Percentiles rank a stretch among this genome's conserved stretches.
phyloP scores from a whole-genome alignment of 139 green algal species.

The Chlamydomonas schloesseri region DNA sequence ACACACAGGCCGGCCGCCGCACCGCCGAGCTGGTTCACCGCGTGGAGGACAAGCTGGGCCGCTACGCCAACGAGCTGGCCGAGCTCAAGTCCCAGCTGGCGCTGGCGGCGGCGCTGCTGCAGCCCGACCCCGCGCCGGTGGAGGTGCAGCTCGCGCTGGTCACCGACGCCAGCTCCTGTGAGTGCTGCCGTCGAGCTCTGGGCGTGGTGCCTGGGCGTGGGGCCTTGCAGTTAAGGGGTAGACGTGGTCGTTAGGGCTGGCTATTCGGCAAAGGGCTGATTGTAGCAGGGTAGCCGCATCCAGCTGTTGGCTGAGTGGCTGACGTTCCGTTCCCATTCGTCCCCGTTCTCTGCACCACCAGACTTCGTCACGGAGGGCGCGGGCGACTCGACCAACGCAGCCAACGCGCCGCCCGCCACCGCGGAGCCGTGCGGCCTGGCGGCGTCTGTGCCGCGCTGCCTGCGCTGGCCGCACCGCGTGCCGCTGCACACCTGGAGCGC shows the following conservation, averaged over 20 bases:
- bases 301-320: no score
- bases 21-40: conserved; percentile 33
- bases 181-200: neutral
- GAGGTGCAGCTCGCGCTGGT: conserved; percentile 44
- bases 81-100: conserved; percentile 6
- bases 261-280: no score
- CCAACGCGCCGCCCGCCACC: neutral
- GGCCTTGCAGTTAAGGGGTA: no score
- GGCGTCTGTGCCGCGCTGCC: conserved; percentile 39
- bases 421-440: conserved; percentile 39
- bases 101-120: conserved; percentile 39
- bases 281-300: no score
- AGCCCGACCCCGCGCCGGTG: conserved; percentile 35
- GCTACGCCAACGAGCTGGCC: conserved; percentile 35
- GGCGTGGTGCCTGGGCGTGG: neutral
- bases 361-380: conserved; percentile 51
- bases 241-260: no score
- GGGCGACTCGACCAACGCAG: neutral
- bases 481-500: neutral
- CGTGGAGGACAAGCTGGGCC: conserved; percentile 37
- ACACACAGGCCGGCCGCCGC: conserved; percentile 25
- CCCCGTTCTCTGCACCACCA: no score
- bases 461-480: conserved; percentile 41
- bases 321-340: no score
- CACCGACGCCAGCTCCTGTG: conserved; percentile 39